These are phyloP conservation scores for Acaromyces ingoldii DNA, from an alignment of 1,284 basidiomycete genomes.

Conservation along the genomic window DNA sequence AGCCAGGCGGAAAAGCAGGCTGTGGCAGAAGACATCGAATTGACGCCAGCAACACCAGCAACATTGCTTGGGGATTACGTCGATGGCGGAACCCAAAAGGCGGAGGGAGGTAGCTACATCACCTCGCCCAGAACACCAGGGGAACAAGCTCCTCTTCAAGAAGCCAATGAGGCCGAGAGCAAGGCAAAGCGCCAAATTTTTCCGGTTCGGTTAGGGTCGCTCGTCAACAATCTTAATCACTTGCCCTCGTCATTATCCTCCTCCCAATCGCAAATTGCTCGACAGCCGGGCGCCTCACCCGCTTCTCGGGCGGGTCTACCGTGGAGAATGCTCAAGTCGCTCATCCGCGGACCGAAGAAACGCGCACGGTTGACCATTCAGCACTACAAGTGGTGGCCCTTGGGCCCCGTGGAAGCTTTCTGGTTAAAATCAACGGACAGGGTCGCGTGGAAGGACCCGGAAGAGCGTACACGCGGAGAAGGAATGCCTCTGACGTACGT, in stretches of 20 bases:
- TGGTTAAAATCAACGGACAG: constrained; percentile 24
- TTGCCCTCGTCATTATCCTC: background rate
- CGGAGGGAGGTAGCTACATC: no score
- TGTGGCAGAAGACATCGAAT: no score
- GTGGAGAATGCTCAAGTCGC: constrained; percentile 2
- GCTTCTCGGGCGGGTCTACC: background rate
- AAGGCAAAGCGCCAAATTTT: no score
- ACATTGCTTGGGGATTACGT: no score
- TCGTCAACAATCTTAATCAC: background rate
- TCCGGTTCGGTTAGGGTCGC: background rate
- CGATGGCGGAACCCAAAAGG: no score
- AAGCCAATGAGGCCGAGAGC: no score
- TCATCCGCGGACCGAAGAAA: constrained; percentile 20
- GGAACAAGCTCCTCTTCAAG: no score
- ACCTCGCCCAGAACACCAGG: no score
- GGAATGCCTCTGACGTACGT: no score
- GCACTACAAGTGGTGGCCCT: constrained; percentile 47
- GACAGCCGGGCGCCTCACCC: background rate
- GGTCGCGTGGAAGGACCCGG: constrained; percentile 33
- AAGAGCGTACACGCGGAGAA: no score
- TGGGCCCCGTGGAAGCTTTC: constrained; percentile 20
- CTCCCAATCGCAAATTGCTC: background rate
- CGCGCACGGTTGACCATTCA: constrained; percentile 17
- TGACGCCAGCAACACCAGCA: no score
- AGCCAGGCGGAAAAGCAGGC: no score